Percentiles rank a stretch among this genome's conserved stretches.
Evolutionary conservation across 352 stramenopile species (phyloP).

Genomic region (Phytophthora tubulina): DNA sequence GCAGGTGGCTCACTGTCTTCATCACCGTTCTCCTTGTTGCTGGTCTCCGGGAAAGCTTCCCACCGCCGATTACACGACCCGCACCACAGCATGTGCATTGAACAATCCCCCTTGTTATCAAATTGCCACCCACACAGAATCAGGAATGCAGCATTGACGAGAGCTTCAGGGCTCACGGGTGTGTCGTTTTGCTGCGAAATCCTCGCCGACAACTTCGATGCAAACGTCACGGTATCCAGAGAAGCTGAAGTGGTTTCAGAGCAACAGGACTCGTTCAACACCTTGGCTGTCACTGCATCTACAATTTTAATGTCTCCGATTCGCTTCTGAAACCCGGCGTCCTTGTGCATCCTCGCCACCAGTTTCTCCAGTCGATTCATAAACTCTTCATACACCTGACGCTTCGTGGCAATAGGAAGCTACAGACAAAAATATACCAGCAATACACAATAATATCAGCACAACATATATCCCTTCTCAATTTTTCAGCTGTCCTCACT

Average conservation of each 20-base stretch:
- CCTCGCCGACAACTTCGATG: constrained; percentile 24
- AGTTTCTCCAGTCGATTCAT: constrained; percentile 28
- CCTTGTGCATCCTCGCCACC: constrained; percentile 21
- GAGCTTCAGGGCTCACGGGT: constrained; percentile 17
- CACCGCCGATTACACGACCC: constrained; percentile 60
- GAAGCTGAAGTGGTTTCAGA: neutral
- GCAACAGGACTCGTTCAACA: constrained; percentile 18
- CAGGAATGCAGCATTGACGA: constrained; percentile 47
- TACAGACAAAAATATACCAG: constrained; percentile 18
- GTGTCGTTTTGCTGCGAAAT: constrained; percentile 13
- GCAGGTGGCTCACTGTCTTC: constrained; percentile 26
- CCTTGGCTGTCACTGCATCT: constrained; percentile 20
- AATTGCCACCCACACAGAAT: constrained; percentile 56
- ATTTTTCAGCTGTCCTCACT: constrained; percentile 39
- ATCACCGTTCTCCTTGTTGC: constrained; percentile 6
- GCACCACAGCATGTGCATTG: constrained; percentile 36
- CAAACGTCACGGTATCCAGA: constrained; percentile 20
- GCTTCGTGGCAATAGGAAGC: constrained; percentile 48
- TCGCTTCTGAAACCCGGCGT: constrained; percentile 27
- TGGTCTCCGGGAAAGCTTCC: constrained; percentile 8
- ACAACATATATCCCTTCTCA: neutral
- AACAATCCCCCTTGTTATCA: constrained; percentile 14
- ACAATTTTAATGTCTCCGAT: constrained; percentile 25
- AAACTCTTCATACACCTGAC: constrained; percentile 43
- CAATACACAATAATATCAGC: neutral